phyloP scores from a whole-genome alignment of 768 basidiomycete species.

The Leccinum subtestaceum region DNA sequence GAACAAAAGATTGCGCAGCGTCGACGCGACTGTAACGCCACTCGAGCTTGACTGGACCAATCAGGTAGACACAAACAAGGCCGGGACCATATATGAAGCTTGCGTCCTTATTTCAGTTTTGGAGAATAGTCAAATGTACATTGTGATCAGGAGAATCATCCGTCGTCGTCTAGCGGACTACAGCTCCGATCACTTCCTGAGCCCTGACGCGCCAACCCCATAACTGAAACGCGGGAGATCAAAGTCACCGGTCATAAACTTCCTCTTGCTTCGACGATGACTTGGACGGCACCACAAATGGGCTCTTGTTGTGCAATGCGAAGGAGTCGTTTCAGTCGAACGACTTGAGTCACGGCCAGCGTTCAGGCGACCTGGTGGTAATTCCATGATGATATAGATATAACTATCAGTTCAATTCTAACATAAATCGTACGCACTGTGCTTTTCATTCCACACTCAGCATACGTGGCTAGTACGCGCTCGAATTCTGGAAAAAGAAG shows the following conservation, averaged over 20 bases:
- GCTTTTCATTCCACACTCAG: constrained; percentile 60
- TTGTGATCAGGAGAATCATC: constrained; percentile 32
- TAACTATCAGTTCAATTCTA: neutral
- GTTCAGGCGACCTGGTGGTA: constrained; percentile 10
- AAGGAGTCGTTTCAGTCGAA: constrained; percentile 61
- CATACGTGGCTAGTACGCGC: constrained; percentile 78
- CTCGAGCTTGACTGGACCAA: too few relatives aligned
- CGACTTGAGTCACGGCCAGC: constrained; percentile 3
- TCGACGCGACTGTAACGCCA: too few relatives aligned
- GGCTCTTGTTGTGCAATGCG: constrained; percentile 65
- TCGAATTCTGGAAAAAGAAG: constrained; percentile 77
- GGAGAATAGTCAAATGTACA: too few relatives aligned
- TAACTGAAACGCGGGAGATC: constrained; percentile 73
- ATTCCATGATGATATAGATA: neutral
- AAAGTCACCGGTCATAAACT: constrained; percentile 77
- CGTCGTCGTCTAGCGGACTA: neutral
- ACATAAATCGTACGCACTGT: constrained; percentile 34
- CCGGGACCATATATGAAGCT: too few relatives aligned
- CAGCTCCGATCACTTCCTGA: constrained; percentile 51
- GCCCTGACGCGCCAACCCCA: constrained; percentile 64
- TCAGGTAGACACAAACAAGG: too few relatives aligned
- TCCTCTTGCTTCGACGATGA: constrained; percentile 60
- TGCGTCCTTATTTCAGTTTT: too few relatives aligned
- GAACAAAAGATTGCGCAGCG: too few relatives aligned
- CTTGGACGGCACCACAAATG: constrained; percentile 72